A percentile compares a stretch with the other conserved stretches of the same genome.
These are phyloP conservation scores for Plenodomus tracheiphilus DNA, from an alignment of 2,329 filamentous ascomycete genomes.

Conservation along the genomic window DNA sequence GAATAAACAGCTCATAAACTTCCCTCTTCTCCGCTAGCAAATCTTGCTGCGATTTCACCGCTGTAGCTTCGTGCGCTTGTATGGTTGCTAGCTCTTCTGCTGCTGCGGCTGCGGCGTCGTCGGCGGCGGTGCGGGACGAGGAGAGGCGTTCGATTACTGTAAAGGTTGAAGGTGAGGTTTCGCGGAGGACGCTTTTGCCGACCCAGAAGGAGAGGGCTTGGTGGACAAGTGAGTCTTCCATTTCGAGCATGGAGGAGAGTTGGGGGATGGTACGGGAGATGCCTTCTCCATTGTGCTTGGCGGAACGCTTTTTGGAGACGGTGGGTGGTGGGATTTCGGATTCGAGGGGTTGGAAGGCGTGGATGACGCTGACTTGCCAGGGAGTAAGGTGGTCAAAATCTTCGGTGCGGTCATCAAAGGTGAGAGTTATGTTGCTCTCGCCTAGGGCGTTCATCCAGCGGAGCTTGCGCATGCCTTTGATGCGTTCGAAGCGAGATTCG, in stretches of 20 bases:
- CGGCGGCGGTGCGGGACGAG: slow-evolving; percentile 22
- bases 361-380: slow-evolving; percentile 86
- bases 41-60: slow-evolving; percentile 56
- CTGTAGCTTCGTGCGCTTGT: slow-evolving; percentile 50
- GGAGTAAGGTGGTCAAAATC: slow-evolving; percentile 75
- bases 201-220: slow-evolving; percentile 73
- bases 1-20: slow-evolving; percentile 89
- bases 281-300: slow-evolving; percentile 20
- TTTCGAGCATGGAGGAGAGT: slow-evolving; percentile 62
- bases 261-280: slow-evolving; percentile 48
- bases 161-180: slow-evolving; percentile 51
- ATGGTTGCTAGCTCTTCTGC: slow-evolving; percentile 41
- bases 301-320: not conserved
- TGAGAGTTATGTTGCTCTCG: slow-evolving; percentile 76
- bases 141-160: slow-evolving; percentile 65
- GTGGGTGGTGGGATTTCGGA: slow-evolving; percentile 31
- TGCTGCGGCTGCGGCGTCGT: slow-evolving; percentile 44
- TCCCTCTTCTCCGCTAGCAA: slow-evolving; percentile 69
- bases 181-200: slow-evolving; percentile 66
- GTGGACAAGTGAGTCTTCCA: slow-evolving; percentile 73
- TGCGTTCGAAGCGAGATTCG: slow-evolving; percentile 72
- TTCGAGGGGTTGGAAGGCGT: slow-evolving; percentile 68
- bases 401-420: slow-evolving; percentile 78
- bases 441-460: slow-evolving; percentile 86
- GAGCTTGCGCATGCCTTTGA: slow-evolving; percentile 83